Evolutionary conservation across 805 yeast species (phyloP).

Genomic region (Suhomyces pyralidae): DNA sequence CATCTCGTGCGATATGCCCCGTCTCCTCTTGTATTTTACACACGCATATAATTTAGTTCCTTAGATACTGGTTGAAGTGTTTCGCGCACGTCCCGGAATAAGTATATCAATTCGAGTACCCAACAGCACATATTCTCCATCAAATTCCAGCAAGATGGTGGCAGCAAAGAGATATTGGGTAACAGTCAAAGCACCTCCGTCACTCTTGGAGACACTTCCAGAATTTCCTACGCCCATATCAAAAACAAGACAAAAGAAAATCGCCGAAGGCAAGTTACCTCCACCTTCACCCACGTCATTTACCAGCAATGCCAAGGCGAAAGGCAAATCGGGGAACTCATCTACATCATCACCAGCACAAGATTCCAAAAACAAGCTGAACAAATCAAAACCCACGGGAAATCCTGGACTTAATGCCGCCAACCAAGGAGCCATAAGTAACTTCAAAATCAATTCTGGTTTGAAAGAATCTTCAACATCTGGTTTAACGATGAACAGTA

Average conservation of each 20-base stretch:
- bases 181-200: conserved; percentile 29
- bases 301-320: conserved; percentile 15
- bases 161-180: conserved; percentile 34
- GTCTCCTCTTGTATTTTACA: neutral
- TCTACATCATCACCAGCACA: conserved; percentile 26
- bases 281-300: conserved; percentile 8
- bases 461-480: conserved; percentile 41
- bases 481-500: conserved; percentile 37
- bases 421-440: conserved; percentile 11
- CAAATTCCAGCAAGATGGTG: conserved; percentile 22
- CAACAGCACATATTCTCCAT: neutral
- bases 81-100: neutral
- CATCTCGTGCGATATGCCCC: neutral
- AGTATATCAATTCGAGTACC: neutral
- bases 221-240: conserved; percentile 29
- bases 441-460: conserved; percentile 35
- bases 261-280: conserved; percentile 21
- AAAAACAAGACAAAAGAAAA: conserved; percentile 30
- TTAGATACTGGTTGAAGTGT: neutral
- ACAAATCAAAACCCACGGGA: conserved; percentile 2
- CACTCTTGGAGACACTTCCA: conserved; percentile 33
- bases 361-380: conserved; percentile 11
- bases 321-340: neutral
- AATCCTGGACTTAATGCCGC: conserved; percentile 5
- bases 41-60: neutral